A percentile compares a stretch with the other conserved stretches of the same genome.
Evolutionary conservation across 2,329 filamentous ascomycete genomes (phyloP).

Genomic region (Aspergillus oerlinghausenensis): DNA sequence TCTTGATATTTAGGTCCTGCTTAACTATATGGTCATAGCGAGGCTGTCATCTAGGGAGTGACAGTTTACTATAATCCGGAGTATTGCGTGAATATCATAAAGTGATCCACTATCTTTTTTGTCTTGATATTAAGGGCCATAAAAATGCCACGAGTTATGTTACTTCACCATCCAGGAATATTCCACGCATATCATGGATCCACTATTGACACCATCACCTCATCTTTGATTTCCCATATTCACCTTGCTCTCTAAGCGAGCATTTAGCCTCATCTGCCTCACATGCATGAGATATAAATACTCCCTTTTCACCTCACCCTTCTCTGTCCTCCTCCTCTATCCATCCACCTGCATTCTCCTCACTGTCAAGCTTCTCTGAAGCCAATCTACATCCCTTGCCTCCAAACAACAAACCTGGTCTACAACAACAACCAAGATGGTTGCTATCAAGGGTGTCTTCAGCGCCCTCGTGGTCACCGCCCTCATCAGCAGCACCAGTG

Average conservation of each 20-base stretch:
- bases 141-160: not conserved
- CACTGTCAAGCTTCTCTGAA: not conserved
- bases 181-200: not conserved
- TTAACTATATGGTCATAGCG: no score
- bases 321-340: no score
- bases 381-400: not conserved
- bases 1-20: no score
- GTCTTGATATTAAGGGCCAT: not conserved
- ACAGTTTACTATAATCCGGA: not conserved
- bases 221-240: not conserved
- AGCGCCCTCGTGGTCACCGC: not conserved
- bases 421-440: not conserved
- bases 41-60: not conserved
- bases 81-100: not conserved
- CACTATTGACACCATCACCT: not conserved
- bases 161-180: not conserved
- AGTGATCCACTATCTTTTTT: not conserved
- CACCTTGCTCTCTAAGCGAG: not conserved
- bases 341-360: no score
- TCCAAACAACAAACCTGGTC: not conserved
- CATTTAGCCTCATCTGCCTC: not conserved
- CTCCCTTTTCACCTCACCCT: not conserved
- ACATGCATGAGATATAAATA: not conserved
- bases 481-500: not conserved
- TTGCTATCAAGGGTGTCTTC: not conserved